Conservation (phyloP, 768 basidiomycete species). For the Ramaria sp. region DNA sequence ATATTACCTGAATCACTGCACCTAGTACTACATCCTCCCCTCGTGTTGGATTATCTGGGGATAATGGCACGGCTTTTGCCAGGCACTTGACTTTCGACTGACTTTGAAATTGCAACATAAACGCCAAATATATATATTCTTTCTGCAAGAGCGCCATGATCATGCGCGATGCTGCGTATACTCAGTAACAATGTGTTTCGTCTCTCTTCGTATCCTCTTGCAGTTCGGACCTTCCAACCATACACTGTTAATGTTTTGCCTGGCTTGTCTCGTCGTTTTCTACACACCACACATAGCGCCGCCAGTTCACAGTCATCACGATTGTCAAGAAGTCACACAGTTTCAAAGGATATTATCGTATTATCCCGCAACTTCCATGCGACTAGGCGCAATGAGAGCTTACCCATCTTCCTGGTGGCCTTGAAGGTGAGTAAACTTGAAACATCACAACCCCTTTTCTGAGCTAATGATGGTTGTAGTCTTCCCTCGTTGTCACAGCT, state of each 20-base stretch:
- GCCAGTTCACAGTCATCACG: too few relatives aligned
- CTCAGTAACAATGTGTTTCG: not conserved
- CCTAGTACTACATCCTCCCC: not conserved
- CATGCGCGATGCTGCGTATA: conserved; percentile 1
- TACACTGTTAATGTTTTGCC: not conserved
- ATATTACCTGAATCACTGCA: not conserved
- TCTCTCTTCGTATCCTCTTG: not conserved
- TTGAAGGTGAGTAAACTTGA: not conserved
- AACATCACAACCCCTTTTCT: not conserved
- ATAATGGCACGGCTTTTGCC: too few relatives aligned
- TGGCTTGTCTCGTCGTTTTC: not conserved
- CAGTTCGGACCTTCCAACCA: not conserved
- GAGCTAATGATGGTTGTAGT: conserved; percentile 27
- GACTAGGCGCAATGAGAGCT: not conserved
- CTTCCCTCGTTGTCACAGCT: conserved; percentile 63
- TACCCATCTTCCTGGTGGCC: not conserved
- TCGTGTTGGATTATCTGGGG: too few relatives aligned
- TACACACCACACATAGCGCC: too few relatives aligned
- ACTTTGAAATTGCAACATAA: not conserved
- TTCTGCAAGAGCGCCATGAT: not conserved
- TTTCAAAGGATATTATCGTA: not conserved
- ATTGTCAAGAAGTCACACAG: too few relatives aligned
- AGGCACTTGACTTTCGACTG: not conserved
- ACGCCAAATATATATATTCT: not conserved
- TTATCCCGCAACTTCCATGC: not conserved